Conservation (phyloP, 2,329 filamentous ascomycete genomes). For the Myriosclerotinia duriaeana region DNA sequence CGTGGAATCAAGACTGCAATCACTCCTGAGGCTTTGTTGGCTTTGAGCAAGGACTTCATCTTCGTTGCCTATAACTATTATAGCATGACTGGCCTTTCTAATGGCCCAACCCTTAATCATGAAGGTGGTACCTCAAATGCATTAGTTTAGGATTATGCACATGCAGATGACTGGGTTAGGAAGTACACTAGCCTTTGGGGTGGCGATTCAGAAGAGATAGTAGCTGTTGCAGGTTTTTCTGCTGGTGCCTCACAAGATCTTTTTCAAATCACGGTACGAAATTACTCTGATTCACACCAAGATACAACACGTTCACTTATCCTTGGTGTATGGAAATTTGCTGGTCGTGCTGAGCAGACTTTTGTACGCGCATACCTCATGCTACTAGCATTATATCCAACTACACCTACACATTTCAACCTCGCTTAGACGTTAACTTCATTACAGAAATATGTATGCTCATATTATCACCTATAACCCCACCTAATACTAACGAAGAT, state of each 20-base stretch:
- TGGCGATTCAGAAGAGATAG: constrained; percentile 49
- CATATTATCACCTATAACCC: not conserved
- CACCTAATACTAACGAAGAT: constrained; percentile 10
- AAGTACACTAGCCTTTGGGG: constrained; percentile 47
- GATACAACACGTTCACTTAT: not conserved
- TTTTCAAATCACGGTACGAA: constrained; percentile 38
- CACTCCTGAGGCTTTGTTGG: constrained; percentile 41
- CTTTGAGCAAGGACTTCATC: constrained; percentile 38
- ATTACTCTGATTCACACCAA: not conserved
- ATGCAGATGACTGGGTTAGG: constrained; percentile 50
- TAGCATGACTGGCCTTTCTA: constrained; percentile 39
- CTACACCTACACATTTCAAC: constrained; percentile 43
- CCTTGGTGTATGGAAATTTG: constrained; percentile 35
- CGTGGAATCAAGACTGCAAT: constrained; percentile 38
- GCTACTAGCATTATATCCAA: constrained; percentile 34
- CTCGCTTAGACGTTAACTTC: constrained; percentile 43
- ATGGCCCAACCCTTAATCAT: constrained; percentile 37
- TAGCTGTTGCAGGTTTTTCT: constrained; percentile 52
- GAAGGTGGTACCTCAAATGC: constrained; percentile 37
- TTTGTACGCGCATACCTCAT: constrained; percentile 41
- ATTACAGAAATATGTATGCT: constrained; percentile 37
- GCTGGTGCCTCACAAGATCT: constrained; percentile 47
- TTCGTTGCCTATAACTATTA: constrained; percentile 42
- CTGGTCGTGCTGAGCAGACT: constrained; percentile 39
- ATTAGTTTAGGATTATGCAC: constrained; percentile 45